These are phyloP conservation scores for Geotrichum cucujoidarum DNA, from an alignment of 1,139 yeast genomes.

Conservation along the genomic window DNA sequence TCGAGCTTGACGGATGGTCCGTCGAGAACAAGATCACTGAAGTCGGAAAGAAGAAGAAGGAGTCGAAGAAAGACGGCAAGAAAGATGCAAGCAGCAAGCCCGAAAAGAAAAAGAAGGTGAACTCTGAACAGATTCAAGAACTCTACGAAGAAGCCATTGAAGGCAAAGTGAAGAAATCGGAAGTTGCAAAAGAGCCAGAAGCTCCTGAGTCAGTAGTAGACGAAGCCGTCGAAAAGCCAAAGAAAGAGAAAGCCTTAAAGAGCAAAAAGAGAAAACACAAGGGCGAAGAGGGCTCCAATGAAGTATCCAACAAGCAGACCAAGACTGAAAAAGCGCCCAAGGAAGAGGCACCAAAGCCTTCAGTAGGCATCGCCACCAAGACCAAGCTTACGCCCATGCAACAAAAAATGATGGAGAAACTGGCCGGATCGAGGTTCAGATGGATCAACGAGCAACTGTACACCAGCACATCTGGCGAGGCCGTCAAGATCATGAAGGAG, in stretches of 20 bases:
- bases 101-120: constrained; percentile 15
- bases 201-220: constrained; percentile 35
- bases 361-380: constrained; percentile 20
- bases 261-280: constrained; percentile 15
- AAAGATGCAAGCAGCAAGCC: constrained; percentile 17
- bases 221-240: constrained; percentile 17
- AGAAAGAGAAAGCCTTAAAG: constrained; percentile 22
- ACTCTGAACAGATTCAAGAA: constrained; percentile 19
- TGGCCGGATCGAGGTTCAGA: constrained; percentile 90
- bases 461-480: constrained; percentile 74
- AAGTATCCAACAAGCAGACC: constrained; percentile 3
- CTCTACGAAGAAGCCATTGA: constrained; percentile 13
- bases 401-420: constrained; percentile 90
- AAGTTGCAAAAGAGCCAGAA: constrained; percentile 27
- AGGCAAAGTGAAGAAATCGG: constrained; percentile 19
- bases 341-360: constrained; percentile 17
- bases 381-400: constrained; percentile 80
- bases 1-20: constrained; percentile 78
- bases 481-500: constrained; percentile 62
- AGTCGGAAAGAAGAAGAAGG: constrained; percentile 12
- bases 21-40: constrained; percentile 50
- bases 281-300: constrained; percentile 24
- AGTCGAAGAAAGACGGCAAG: constrained; percentile 22
- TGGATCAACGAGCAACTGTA: constrained; percentile 97
- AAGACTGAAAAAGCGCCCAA: constrained; percentile 3